Conservation (phyloP, 495 filamentous ascomycete genomes). For the Paragyromitra xinjiangensis region DNA sequence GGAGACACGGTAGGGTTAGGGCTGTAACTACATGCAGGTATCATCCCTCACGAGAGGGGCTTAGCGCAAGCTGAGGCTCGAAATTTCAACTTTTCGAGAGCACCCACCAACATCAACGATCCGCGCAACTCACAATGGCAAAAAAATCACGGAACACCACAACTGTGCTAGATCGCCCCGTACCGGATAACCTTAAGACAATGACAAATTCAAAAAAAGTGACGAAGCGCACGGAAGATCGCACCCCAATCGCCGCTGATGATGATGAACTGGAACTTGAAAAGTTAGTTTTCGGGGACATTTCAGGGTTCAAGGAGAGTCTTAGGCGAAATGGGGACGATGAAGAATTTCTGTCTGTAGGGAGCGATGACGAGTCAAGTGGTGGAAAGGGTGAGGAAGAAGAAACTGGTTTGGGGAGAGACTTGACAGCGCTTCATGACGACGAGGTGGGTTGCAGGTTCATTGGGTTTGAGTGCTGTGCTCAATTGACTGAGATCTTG, state of each 20-base stretch:
- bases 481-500: slow-evolving; percentile 16
- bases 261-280: slow-evolving; percentile 84
- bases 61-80: slow-evolving; percentile 25
- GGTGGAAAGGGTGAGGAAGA: slow-evolving; percentile 16
- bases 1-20: slow-evolving; percentile 11
- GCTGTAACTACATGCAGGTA: not conserved
- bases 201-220: not conserved
- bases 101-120: slow-evolving; percentile 10
- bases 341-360: slow-evolving; percentile 48
- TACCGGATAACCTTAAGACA: not conserved
- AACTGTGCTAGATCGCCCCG: slow-evolving; percentile 10
- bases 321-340: slow-evolving; percentile 63
- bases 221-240: slow-evolving; percentile 6
- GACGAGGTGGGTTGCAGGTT: slow-evolving; percentile 47
- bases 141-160: slow-evolving; percentile 34
- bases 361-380: slow-evolving; percentile 58
- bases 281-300: slow-evolving; percentile 83
- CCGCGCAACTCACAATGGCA: slow-evolving; percentile 34
- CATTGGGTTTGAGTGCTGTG: not conserved
- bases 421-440: slow-evolving; percentile 51
- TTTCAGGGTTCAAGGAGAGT: slow-evolving; percentile 76
- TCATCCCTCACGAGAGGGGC: not conserved
- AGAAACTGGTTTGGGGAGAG: slow-evolving; percentile 28
- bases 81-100: slow-evolving; percentile 23
- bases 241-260: slow-evolving; percentile 66